A percentile compares a stretch with the other conserved stretches of the same genome.
Evolutionary conservation across 169 alveolate species (phyloP).

Genomic region (Perkinsus chesapeaki): DNA sequence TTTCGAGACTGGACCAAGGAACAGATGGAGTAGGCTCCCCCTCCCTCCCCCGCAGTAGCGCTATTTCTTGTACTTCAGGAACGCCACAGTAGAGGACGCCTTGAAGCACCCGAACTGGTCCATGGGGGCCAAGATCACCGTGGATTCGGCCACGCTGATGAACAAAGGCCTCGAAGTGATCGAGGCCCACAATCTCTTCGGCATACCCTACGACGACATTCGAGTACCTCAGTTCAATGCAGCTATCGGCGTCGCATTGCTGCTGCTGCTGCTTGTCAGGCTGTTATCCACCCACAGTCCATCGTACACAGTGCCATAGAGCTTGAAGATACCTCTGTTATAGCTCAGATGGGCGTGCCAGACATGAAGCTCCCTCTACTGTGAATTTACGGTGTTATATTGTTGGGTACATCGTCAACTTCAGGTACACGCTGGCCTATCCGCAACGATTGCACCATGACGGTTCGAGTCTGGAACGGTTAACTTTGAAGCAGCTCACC

Average conservation of each 20-base stretch:
- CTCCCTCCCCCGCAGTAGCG: background rate
- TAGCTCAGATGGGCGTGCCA: conserved; percentile 65
- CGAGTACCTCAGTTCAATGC: conserved; percentile 2
- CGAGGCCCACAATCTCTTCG: conserved; percentile 68
- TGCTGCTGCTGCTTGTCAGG: background rate
- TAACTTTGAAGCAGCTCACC: conserved; percentile 25
- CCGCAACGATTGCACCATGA: conserved; percentile 22
- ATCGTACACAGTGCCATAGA: conserved; percentile 68
- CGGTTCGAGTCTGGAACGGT: conserved; percentile 4
- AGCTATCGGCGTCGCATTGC: background rate
- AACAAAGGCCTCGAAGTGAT: conserved; percentile 69
- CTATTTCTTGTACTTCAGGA: background rate
- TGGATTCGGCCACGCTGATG: conserved; percentile 77
- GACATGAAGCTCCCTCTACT: conserved; percentile 68
- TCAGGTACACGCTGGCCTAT: conserved; percentile 55
- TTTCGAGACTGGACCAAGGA: conserved; percentile 21
- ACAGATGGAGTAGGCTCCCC: conserved; percentile 7
- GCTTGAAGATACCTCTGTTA: conserved; percentile 57
- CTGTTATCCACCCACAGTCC: conserved; percentile 64
- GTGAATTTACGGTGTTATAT: background rate
- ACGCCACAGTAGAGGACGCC: conserved; percentile 16
- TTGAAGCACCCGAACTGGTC: conserved; percentile 67
- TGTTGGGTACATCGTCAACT: background rate
- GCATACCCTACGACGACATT: conserved; percentile 49
- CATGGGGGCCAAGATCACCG: conserved; percentile 72